These are phyloP conservation scores for Klebsormidium nitens DNA, from an alignment of 139 green algal genomes.

Conservation along the genomic window DNA sequence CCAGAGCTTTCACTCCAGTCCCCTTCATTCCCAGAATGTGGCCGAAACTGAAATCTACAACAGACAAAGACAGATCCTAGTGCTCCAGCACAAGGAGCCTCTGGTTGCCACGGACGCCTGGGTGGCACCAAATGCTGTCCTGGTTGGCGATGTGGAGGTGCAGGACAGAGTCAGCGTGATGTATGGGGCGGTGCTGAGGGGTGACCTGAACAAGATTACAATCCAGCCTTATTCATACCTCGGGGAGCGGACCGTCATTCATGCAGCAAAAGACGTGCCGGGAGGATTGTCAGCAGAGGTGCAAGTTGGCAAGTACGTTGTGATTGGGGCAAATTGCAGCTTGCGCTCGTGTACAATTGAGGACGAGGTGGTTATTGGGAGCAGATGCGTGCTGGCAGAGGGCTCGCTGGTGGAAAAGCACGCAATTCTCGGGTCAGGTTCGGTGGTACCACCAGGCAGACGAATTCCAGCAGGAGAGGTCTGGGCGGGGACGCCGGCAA, in stretches of 20 bases:
- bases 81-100: conserved; percentile 33
- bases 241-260: conserved; percentile 80
- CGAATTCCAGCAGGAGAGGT: conserved; percentile 73
- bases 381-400: conserved; percentile 41
- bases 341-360: conserved; percentile 43
- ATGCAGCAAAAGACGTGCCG: conserved; percentile 59
- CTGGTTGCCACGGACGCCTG: conserved; percentile 34
- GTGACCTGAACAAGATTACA: conserved; percentile 84
- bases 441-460: conserved; percentile 67
- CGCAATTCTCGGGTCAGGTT: conserved; percentile 73
- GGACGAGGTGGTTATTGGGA: conserved; percentile 45
- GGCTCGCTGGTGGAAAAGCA: conserved; percentile 59
- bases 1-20: too few species aligned
- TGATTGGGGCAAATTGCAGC: conserved; percentile 27
- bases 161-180: conserved; percentile 73
- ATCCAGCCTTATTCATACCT: conserved; percentile 82
- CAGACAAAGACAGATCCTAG: conserved; percentile 22
- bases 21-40: too few species aligned
- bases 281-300: conserved; percentile 22
- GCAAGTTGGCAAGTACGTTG: conserved; percentile 42
- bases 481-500: conserved; percentile 86
- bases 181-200: conserved; percentile 84
- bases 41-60: conserved; percentile 40
- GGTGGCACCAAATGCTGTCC: conserved; percentile 78
- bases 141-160: conserved; percentile 88